These are phyloP conservation scores for Neoboletus brunneissimus DNA, from an alignment of 768 basidiomycete species.

Conservation along the genomic window DNA sequence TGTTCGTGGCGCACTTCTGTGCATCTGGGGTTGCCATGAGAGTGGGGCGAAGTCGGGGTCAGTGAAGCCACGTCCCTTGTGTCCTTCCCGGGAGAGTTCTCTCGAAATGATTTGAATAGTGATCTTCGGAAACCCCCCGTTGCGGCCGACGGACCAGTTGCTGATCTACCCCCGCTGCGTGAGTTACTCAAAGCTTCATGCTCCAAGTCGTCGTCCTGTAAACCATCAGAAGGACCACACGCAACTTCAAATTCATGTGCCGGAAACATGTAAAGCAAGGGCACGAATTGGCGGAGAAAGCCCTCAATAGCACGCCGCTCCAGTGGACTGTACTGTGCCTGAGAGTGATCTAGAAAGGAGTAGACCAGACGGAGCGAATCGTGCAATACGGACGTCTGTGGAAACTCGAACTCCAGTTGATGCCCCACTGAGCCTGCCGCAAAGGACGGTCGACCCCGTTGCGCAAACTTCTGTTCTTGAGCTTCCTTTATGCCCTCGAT, in stretches of 20 bases:
- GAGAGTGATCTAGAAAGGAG: slow-evolving; percentile 86
- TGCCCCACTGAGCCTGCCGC: slow-evolving; percentile 50
- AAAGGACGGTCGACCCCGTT: slow-evolving; percentile 36
- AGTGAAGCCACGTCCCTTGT: slow-evolving; percentile 31
- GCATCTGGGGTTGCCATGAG: slow-evolving; percentile 2
- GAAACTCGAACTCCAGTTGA: slow-evolving; percentile 78
- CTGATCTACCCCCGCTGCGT: slow-evolving; percentile 43
- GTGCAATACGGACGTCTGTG: slow-evolving; percentile 76
- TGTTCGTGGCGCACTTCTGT: not conserved
- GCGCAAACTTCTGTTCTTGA: slow-evolving; percentile 44
- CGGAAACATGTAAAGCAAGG: slow-evolving; percentile 71
- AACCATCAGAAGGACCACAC: slow-evolving; percentile 54
- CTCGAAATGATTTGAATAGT: slow-evolving; percentile 72
- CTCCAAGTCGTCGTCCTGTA: slow-evolving; percentile 37
- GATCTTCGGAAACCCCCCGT: slow-evolving; percentile 76
- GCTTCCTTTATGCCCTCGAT: slow-evolving; percentile 67
- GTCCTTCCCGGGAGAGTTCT: slow-evolving; percentile 42
- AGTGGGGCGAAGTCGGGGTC: slow-evolving; percentile 13
- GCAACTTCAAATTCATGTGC: slow-evolving; percentile 64
- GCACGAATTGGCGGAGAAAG: slow-evolving; percentile 83
- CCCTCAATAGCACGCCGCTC: slow-evolving; percentile 84
- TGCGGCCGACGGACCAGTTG: slow-evolving; percentile 46
- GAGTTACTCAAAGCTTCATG: slow-evolving; percentile 22
- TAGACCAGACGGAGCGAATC: slow-evolving; percentile 90
- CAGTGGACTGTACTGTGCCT: slow-evolving; percentile 63